Percentiles rank a stretch among this genome's conserved stretches.
phyloP scores from a whole-genome alignment of 116 monocot genomes.

The Cymodocea nodosa region DNA sequence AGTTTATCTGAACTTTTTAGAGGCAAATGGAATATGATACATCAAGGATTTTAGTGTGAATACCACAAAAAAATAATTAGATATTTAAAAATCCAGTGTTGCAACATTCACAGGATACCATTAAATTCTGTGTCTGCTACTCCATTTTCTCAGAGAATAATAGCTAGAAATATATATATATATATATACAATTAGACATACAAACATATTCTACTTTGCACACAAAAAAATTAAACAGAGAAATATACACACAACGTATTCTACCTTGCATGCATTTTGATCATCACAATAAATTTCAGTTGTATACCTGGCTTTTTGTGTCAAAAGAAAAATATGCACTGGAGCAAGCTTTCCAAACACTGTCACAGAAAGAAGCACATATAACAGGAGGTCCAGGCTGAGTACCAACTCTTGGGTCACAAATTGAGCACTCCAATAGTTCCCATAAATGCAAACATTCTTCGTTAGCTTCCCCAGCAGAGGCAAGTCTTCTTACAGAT shows the following conservation, averaged over 20 bases:
- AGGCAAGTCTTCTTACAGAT: constrained; percentile 63
- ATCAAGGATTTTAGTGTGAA: background rate
- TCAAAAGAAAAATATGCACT: constrained; percentile 79
- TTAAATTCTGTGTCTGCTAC: too few species aligned
- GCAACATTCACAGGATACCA: too few species aligned
- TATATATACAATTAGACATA: too few species aligned
- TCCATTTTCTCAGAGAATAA: too few species aligned
- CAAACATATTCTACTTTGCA: too few species aligned
- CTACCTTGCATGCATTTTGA: too few species aligned
- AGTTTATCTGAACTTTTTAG: background rate
- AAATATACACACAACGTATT: too few species aligned
- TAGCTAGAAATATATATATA: too few species aligned
- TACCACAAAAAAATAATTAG: too few species aligned
- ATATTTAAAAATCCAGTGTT: too few species aligned
- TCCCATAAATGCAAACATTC: constrained; percentile 92
- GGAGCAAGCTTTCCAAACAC: constrained; percentile 52
- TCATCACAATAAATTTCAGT: background rate
- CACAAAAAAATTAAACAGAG: too few species aligned
- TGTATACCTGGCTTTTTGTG: constrained; percentile 54
- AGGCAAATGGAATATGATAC: background rate
- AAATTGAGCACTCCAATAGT: constrained; percentile 86
- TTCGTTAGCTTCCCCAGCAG: constrained; percentile 63
- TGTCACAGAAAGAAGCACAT: constrained; percentile 75
- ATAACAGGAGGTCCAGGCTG: constrained; percentile 60
- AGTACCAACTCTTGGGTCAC: constrained; percentile 74